These are phyloP conservation scores for Hemisphaericaspora xylofermentans DNA, from an alignment of 1,139 yeast genomes.

Conservation along the genomic window DNA sequence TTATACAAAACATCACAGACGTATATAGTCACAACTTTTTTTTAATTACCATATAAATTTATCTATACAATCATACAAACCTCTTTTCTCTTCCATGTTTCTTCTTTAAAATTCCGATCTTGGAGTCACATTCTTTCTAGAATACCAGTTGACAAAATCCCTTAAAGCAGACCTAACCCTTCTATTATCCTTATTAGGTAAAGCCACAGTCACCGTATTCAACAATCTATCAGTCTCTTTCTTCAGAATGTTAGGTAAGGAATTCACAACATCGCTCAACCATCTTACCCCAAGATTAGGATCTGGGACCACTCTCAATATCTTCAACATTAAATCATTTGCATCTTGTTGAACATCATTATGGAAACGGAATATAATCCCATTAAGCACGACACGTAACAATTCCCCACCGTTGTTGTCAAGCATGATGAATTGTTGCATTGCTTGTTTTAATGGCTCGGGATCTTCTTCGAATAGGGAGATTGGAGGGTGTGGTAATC, in stretches of 20 bases:
- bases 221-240: conserved; percentile 66
- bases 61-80: not conserved
- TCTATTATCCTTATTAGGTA: conserved; percentile 69
- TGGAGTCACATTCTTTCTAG: conserved; percentile 69
- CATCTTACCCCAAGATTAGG: conserved; percentile 49
- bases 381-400: conserved; percentile 55
- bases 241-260: conserved; percentile 63
- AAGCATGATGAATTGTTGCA: conserved; percentile 36
- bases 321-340: conserved; percentile 67
- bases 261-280: conserved; percentile 55
- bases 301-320: conserved; percentile 53
- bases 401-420: conserved; percentile 59
- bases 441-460: conserved; percentile 48
- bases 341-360: conserved; percentile 72
- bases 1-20: too few relatives aligned
- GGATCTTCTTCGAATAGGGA: conserved; percentile 58
- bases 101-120: conserved; percentile 32
- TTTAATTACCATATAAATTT: too few relatives aligned
- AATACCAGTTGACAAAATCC: conserved; percentile 81
- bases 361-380: conserved; percentile 72
- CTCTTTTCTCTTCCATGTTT: not conserved
- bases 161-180: conserved; percentile 67
- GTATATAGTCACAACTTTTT: too few relatives aligned
- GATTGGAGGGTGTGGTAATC: conserved; percentile 75
- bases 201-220: conserved; percentile 55